These are phyloP conservation scores for Leccinum fallax DNA, from an alignment of 1,284 basidiomycete species.

Conservation along the genomic window DNA sequence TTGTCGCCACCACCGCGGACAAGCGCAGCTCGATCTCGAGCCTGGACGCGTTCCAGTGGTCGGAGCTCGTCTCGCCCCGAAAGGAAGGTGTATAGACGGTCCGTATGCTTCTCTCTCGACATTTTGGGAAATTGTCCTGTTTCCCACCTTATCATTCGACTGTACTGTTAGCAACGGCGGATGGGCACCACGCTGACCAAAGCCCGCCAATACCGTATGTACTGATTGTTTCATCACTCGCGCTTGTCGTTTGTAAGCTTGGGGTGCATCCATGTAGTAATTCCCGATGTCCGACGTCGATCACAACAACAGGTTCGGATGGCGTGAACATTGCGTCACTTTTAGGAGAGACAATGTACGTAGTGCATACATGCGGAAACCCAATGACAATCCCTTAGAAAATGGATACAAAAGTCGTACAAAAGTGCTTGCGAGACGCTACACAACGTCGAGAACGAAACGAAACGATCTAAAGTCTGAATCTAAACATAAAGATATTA, in stretches of 20 bases:
- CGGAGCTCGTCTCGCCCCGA: slow-evolving; percentile 34
- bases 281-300: background rate
- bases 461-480: slow-evolving; percentile 30
- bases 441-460: slow-evolving; percentile 15
- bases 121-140: background rate
- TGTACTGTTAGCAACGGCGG: slow-evolving; percentile 8
- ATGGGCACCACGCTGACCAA: background rate
- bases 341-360: slow-evolving; percentile 9
- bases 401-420: slow-evolving; percentile 18
- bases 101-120: background rate
- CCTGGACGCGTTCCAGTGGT: slow-evolving; percentile 36
- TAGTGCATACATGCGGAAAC: slow-evolving; percentile 21
- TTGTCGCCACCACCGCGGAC: slow-evolving; percentile 36
- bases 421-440: slow-evolving; percentile 21
- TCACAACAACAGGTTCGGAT: background rate
- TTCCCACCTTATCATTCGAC: slow-evolving; percentile 44
- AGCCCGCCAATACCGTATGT: slow-evolving; percentile 9
- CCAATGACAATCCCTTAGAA: slow-evolving; percentile 6
- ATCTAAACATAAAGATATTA: slow-evolving; percentile 31
- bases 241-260: slow-evolving; percentile 10
- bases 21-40: slow-evolving; percentile 36
- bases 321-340: background rate
- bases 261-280: background rate
- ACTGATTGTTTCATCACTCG: slow-evolving; percentile 5
- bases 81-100: slow-evolving; percentile 28